Conservation (phyloP, 2,329 filamentous ascomycete species). For the Thielaviopsis punctulata region DNA sequence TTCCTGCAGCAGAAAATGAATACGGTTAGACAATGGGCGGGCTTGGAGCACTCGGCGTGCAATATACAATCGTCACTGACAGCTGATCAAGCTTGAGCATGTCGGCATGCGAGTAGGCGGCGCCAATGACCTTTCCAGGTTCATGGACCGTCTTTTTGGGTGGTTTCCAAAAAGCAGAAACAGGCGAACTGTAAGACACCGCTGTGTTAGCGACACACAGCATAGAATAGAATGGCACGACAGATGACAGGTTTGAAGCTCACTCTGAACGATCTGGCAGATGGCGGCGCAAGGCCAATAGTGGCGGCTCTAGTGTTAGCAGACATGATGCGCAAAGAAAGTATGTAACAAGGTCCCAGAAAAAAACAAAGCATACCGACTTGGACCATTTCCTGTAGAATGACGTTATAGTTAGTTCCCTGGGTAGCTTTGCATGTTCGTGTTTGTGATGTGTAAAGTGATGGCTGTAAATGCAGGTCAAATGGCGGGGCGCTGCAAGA, state of each 20-base stretch:
- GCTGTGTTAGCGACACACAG: background rate
- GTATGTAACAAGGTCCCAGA: background rate
- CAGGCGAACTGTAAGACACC: conserved; percentile 41
- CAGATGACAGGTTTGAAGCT: conserved; percentile 18
- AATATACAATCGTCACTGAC: conserved; percentile 36
- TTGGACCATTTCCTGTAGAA: conserved; percentile 88
- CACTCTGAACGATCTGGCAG: conserved; percentile 49
- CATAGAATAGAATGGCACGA: no score
- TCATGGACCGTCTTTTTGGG: conserved; percentile 41
- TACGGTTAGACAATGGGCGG: background rate
- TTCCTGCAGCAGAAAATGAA: conserved; percentile 27
- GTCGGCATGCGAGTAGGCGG: conserved; percentile 90
- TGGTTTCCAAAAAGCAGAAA: conserved; percentile 71
- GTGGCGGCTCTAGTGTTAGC: conserved; percentile 12
- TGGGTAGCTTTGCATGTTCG: no score
- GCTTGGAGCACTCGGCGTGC: conserved; percentile 16
- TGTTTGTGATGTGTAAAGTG: no score
- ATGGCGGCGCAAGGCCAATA: conserved; percentile 2
- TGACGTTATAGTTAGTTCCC: background rate
- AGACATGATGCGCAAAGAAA: background rate
- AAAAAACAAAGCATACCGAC: conserved; percentile 68
- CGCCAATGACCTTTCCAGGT: conserved; percentile 66
- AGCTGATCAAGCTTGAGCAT: conserved; percentile 73
- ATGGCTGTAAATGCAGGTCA: no score
- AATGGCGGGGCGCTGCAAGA: background rate